Percentiles rank a stretch among this genome's conserved stretches.
Evolutionary conservation across 2,329 filamentous ascomycete species (phyloP).

Genomic region (Sarocladiaceae sp.): DNA sequence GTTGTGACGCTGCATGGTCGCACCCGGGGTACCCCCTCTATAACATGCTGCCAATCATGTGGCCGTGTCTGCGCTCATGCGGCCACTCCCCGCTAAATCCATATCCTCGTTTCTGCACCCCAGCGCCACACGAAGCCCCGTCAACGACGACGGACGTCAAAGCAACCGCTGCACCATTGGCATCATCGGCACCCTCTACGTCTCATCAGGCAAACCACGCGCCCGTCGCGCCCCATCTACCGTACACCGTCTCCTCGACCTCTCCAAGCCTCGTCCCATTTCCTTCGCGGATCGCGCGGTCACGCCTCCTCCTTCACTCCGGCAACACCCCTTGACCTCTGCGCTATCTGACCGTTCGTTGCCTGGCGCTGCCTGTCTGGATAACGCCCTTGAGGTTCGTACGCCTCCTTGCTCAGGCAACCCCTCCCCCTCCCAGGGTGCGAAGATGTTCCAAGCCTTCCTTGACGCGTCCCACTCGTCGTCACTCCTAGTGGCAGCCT

Average conservation of each 20-base stretch:
- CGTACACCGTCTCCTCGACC: background rate
- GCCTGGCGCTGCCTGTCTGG: background rate
- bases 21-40: background rate
- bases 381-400: slow-evolving; percentile 3
- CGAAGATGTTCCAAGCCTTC: slow-evolving; percentile 5
- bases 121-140: background rate
- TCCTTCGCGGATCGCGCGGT: slow-evolving; percentile 8
- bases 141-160: background rate
- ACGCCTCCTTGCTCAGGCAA: background rate
- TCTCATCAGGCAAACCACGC: background rate
- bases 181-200: slow-evolving; percentile 5
- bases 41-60: slow-evolving; percentile 5
- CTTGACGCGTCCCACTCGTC: slow-evolving; percentile 5
- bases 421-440: background rate
- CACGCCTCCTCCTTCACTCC: background rate
- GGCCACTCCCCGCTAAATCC: background rate
- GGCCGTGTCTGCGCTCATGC: background rate
- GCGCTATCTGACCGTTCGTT: background rate
- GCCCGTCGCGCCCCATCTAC: slow-evolving; percentile 5
- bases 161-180: background rate
- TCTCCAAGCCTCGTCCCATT: slow-evolving; percentile 1
- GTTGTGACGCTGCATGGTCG: background rate
- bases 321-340: background rate
- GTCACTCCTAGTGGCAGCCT: background rate
- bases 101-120: slow-evolving; percentile 3